Percentiles rank a stretch among this genome's conserved stretches.
phyloP scores from a whole-genome alignment of 257 asterid genomes.

The Salvia miltiorrhiza region DNA sequence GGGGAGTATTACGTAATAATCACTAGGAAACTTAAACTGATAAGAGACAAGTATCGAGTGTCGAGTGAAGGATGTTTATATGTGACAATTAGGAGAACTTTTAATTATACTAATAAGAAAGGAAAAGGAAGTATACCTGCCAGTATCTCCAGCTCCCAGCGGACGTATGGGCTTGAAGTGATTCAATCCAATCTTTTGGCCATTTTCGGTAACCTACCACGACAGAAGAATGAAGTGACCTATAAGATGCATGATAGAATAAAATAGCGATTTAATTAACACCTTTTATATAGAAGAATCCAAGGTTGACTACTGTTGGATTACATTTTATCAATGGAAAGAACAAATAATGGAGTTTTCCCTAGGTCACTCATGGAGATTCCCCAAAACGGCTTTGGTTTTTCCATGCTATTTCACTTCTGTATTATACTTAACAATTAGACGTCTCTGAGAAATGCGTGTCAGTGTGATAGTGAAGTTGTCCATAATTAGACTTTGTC shows the following conservation, averaged over 20 bases:
- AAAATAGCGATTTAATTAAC: neutral
- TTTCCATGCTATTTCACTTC: no score
- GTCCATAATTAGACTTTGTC: no score
- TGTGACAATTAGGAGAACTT: neutral
- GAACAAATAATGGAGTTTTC: neutral
- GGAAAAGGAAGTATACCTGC: conserved; percentile 50
- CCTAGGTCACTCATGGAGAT: no score
- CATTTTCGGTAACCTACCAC: conserved; percentile 59
- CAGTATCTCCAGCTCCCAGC: conserved; percentile 99
- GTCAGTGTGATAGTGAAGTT: no score
- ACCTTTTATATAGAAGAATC: neutral
- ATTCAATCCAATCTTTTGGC: conserved; percentile 74
- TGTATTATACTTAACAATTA: no score
- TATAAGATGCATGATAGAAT: conserved; percentile 8
- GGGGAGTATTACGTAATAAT: neutral
- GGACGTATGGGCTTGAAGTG: conserved; percentile 92
- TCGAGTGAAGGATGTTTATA: neutral
- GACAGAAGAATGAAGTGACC: conserved; percentile 18
- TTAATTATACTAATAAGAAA: neutral
- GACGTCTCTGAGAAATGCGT: no score
- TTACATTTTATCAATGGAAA: neutral
- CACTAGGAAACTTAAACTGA: neutral
- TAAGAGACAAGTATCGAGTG: neutral
- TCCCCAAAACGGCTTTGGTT: no score
- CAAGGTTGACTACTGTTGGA: neutral